Conservation (phyloP, 2,329 filamentous ascomycete species). For the Aphanocladium album region DNA sequence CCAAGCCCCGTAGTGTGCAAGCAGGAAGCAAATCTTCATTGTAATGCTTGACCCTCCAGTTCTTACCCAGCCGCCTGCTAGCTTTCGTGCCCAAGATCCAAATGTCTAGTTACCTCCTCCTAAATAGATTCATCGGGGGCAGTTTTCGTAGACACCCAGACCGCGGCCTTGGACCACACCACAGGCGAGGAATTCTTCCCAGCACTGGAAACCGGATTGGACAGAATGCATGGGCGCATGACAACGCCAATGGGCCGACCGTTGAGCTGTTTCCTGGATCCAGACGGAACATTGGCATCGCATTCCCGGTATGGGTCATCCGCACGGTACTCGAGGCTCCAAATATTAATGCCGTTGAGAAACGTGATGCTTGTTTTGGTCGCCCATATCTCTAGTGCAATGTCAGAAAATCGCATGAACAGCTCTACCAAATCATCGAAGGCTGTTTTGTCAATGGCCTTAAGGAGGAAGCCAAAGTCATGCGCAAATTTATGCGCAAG, state of each 20-base stretch:
- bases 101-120: neutral
- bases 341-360: fast-evolving
- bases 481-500: fast-evolving
- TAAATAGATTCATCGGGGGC: neutral
- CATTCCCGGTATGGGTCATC: neutral
- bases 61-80: no score
- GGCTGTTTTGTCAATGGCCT: neutral
- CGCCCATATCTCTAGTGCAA: neutral
- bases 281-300: neutral
- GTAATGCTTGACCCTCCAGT: no score
- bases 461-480: neutral
- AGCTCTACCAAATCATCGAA: neutral
- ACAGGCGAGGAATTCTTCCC: neutral
- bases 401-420: neutral
- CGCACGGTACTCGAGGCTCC: fast-evolving
- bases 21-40: no score
- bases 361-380: neutral
- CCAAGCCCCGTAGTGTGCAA: no score
- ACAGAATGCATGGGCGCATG: neutral
- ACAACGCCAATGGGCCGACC: neutral
- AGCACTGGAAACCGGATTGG: neutral
- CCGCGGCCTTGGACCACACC: conserved; percentile 7
- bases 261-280: neutral
- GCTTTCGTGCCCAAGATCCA: no score
- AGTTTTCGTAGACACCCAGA: neutral